phyloP scores from a whole-genome alignment of 345 rosid genomes.

The Sonneratia caseolaris region DNA sequence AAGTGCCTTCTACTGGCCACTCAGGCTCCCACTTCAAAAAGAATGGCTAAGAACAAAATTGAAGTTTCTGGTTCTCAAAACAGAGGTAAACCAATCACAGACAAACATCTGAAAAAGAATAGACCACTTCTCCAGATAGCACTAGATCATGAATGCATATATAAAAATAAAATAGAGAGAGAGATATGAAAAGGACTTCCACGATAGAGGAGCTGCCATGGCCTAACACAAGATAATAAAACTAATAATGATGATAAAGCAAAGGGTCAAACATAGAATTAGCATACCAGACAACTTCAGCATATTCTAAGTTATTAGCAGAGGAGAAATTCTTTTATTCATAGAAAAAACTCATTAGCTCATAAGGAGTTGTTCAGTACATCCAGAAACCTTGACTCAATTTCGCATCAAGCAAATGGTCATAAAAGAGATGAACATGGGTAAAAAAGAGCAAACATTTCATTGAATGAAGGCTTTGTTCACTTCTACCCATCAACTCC shows the following conservation, averaged over 20 bases:
- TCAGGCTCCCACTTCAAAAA: background rate
- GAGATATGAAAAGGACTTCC: background rate
- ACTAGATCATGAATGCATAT: background rate
- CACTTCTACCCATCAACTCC: constrained; percentile 37
- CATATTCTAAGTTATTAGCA: background rate
- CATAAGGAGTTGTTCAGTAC: background rate
- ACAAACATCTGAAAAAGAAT: background rate
- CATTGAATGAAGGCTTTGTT: constrained; percentile 38
- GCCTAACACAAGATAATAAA: background rate
- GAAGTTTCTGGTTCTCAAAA: background rate
- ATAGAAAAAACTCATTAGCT: background rate
- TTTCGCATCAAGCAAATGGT: background rate
- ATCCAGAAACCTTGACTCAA: background rate
- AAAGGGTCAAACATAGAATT: background rate
- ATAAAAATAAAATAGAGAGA: background rate
- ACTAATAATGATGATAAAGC: background rate
- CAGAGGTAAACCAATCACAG: background rate
- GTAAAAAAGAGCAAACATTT: constrained; percentile 9
- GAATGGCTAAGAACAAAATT: background rate
- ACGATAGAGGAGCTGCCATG: constrained; percentile 1
- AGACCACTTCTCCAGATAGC: background rate
- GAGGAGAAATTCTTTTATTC: background rate
- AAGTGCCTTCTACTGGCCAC: background rate
- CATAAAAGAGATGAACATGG: background rate
- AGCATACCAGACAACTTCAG: background rate